These are phyloP conservation scores for Acanthamoeba culbertsoni DNA, from an alignment of 208 protist species.

Conservation along the genomic window DNA sequence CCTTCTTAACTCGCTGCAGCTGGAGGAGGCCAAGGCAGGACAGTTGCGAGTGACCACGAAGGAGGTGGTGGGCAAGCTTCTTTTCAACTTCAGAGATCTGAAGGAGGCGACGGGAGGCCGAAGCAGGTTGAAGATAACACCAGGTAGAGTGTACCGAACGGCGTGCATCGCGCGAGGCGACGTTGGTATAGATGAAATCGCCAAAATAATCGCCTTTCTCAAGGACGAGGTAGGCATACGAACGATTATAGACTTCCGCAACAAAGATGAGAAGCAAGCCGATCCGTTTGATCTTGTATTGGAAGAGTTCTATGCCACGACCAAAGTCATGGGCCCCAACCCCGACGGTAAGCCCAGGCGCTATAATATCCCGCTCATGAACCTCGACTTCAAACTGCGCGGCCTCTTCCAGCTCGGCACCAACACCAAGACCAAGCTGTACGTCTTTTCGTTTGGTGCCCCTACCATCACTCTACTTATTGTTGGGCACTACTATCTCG, in stretches of 20 bases:
- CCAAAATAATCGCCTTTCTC: conserved; percentile 11
- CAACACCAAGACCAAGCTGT: conserved; percentile 50
- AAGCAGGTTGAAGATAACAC: neutral
- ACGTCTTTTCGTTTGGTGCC: too few species aligned
- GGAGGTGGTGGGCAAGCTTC: neutral
- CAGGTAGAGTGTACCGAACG: neutral
- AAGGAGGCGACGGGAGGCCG: neutral
- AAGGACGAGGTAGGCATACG: conserved; percentile 14
- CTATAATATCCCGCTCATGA: conserved; percentile 35
- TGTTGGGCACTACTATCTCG: too few species aligned
- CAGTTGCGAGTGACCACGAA: neutral
- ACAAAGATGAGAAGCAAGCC: conserved; percentile 23
- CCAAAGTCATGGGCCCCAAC: neutral
- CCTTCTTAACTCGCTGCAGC: neutral
- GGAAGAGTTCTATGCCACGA: conserved; percentile 27
- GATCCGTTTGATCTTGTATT: conserved; percentile 45
- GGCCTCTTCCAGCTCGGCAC: conserved; percentile 18
- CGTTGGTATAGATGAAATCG: neutral
- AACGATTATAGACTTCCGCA: conserved; percentile 54
- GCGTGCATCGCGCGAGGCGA: conserved; percentile 22
- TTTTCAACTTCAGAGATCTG: conserved; percentile 50
- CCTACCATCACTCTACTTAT: too few species aligned
- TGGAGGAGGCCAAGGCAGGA: neutral
- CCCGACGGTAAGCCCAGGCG: neutral
- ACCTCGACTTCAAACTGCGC: conserved; percentile 12